Percentiles rank a stretch among this genome's conserved stretches.
Conservation (phyloP, 495 filamentous ascomycete genomes). For the Xylaria venustula region DNA sequence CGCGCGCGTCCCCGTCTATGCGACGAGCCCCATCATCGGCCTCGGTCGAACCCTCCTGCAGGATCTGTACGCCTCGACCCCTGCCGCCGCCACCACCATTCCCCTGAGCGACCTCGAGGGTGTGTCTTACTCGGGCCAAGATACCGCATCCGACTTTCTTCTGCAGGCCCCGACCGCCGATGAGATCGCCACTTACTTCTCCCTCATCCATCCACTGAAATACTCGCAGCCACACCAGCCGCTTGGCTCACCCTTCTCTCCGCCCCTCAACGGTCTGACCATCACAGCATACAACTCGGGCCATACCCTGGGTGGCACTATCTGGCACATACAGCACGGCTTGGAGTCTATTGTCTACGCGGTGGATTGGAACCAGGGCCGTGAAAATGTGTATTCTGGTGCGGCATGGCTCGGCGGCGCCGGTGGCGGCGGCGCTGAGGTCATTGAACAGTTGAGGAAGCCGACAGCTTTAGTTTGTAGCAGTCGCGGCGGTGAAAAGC, state of each 20-base stretch:
- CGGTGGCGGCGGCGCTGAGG: conserved; percentile 76
- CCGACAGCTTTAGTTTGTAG: conserved; percentile 93
- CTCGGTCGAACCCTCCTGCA: conserved; percentile 87
- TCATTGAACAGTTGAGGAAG: conserved; percentile 88
- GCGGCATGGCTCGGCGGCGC: conserved; percentile 88
- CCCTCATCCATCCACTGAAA: conserved; percentile 88
- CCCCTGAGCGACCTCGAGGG: conserved; percentile 66
- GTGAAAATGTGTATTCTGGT: conserved; percentile 89
- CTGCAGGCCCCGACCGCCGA: conserved; percentile 77
- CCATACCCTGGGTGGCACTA: conserved; percentile 92
- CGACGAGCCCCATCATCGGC: conserved; percentile 88
- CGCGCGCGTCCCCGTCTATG: conserved; percentile 91
- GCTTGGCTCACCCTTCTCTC: conserved; percentile 78
- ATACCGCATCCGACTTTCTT: conserved; percentile 59
- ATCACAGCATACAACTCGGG: conserved; percentile 97
- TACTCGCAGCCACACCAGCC: conserved; percentile 96
- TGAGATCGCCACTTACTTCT: conserved; percentile 90
- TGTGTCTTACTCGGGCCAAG: conserved; percentile 56
- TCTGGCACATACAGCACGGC: conserved; percentile 98
- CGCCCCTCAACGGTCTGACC: conserved; percentile 85
- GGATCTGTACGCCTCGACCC: conserved; percentile 89
- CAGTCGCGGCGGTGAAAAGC: conserved; percentile 73
- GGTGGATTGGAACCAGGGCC: conserved; percentile 93
- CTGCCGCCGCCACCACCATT: conserved; percentile 79
- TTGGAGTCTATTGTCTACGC: conserved; percentile 97